phyloP scores from a whole-genome alignment of 129 eudicot genomes.

The Solidago caesia region DNA sequence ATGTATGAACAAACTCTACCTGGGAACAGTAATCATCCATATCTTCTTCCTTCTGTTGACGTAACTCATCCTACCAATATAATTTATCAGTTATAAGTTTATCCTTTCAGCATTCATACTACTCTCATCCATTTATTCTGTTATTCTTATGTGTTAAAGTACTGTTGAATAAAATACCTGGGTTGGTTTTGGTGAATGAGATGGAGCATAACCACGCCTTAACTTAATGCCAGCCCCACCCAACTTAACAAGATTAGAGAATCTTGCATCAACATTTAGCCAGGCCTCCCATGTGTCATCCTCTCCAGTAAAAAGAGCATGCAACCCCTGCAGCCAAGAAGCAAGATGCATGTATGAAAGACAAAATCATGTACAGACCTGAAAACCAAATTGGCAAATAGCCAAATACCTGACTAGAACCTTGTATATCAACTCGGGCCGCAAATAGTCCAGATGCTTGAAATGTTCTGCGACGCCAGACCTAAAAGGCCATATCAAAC shows the following conservation, averaged over 20 bases:
- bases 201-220: conserved; percentile 93
- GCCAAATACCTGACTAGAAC: conserved; percentile 69
- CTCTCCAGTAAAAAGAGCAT: conserved; percentile 97
- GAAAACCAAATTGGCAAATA: conserved; percentile 31
- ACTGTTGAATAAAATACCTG: conserved; percentile 42
- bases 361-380: not conserved
- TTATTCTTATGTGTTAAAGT: not conserved
- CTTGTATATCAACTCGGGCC: conserved; percentile 97
- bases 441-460: conserved; percentile 96
- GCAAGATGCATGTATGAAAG: conserved; percentile 1
- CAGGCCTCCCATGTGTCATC: conserved; percentile 99
- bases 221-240: conserved; percentile 69
- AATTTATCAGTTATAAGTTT: conserved; percentile 10
- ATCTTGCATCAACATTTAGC: conserved; percentile 71
- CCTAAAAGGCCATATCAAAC: conserved; percentile 36
- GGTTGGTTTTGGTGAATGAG: conserved; percentile 81
- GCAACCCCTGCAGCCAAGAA: conserved; percentile 62
- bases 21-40: conserved; percentile 96
- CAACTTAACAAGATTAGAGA: conserved; percentile 56
- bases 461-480: conserved; percentile 97
- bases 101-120: not conserved
- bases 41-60: conserved; percentile 89
- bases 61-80: conserved; percentile 75
- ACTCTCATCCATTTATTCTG: not conserved
- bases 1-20: conserved; percentile 42